These are phyloP conservation scores for Saturnispora sekii DNA, from an alignment of 805 yeast genomes.

Conservation along the genomic window DNA sequence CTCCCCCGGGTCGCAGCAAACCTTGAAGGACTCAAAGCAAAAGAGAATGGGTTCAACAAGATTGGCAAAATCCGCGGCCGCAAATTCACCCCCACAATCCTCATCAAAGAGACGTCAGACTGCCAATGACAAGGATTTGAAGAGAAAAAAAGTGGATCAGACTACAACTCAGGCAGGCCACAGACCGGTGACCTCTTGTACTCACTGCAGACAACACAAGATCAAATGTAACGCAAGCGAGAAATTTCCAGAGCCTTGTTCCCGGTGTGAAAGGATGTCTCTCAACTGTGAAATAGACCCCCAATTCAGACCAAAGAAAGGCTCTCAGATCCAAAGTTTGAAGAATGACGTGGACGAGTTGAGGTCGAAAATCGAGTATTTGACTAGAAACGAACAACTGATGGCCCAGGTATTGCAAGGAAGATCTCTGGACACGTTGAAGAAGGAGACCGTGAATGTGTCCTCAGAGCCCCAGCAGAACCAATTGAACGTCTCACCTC, in stretches of 20 bases:
- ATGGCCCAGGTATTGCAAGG: slow-evolving; percentile 54
- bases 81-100: neutral
- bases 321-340: slow-evolving; percentile 77
- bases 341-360: slow-evolving; percentile 80
- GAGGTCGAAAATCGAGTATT: slow-evolving; percentile 58
- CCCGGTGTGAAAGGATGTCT: slow-evolving; percentile 72
- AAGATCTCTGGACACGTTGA: slow-evolving; percentile 2
- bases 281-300: slow-evolving; percentile 85
- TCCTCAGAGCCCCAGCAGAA: no score
- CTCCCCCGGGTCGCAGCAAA: neutral
- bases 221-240: slow-evolving; percentile 88
- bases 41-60: neutral
- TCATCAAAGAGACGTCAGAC: neutral
- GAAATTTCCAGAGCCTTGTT: slow-evolving; percentile 71
- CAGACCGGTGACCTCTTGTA: slow-evolving; percentile 86
- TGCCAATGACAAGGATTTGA: slow-evolving; percentile 2
- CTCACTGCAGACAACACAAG: slow-evolving; percentile 91
- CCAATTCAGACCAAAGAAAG: slow-evolving; percentile 82
- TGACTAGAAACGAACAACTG: slow-evolving; percentile 55
- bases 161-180: slow-evolving; percentile 39
- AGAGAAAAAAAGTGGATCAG: slow-evolving; percentile 3
- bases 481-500: neutral
- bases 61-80: neutral
- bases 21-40: neutral
- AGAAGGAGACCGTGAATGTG: no score